Conservation (phyloP, 75 land plant genomes). For the Isoetes taiwanensis region DNA sequence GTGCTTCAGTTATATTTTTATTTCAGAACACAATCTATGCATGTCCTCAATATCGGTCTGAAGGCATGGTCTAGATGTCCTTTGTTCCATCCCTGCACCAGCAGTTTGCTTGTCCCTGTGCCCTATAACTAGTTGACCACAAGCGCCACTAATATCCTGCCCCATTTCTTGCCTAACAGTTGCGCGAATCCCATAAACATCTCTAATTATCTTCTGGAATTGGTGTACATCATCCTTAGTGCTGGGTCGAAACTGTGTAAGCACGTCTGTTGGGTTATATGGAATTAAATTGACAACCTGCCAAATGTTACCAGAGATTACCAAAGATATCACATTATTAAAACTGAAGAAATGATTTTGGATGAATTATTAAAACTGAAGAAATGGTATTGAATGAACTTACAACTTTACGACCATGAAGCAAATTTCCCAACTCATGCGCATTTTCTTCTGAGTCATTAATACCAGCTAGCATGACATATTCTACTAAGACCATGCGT, state of each 20-base stretch:
- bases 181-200: constrained; percentile 63
- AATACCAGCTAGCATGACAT: constrained; percentile 90
- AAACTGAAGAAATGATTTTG: background rate
- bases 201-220: constrained; percentile 76
- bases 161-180: constrained; percentile 94
- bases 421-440: constrained; percentile 71
- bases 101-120: constrained; percentile 15
- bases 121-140: constrained; percentile 77
- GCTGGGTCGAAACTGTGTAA: constrained; percentile 43
- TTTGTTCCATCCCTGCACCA: no score
- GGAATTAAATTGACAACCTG: constrained; percentile 97
- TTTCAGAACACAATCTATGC: no score
- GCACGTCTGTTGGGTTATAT: constrained; percentile 71
- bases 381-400: background rate
- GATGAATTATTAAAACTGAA: background rate
- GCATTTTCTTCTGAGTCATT: constrained; percentile 88
- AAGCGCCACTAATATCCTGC: constrained; percentile 92
- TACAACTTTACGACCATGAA: constrained; percentile 70
- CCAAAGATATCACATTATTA: background rate
- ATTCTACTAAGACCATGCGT: constrained; percentile 83
- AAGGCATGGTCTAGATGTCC: no score
- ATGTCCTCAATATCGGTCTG: no score
- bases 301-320: no score
- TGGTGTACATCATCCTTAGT: constrained; percentile 26
- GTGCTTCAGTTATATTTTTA: no score